A percentile compares a stretch with the other conserved stretches of the same genome.
Conservation (phyloP, 768 basidiomycete genomes). For the Psilocybe cubensis region DNA sequence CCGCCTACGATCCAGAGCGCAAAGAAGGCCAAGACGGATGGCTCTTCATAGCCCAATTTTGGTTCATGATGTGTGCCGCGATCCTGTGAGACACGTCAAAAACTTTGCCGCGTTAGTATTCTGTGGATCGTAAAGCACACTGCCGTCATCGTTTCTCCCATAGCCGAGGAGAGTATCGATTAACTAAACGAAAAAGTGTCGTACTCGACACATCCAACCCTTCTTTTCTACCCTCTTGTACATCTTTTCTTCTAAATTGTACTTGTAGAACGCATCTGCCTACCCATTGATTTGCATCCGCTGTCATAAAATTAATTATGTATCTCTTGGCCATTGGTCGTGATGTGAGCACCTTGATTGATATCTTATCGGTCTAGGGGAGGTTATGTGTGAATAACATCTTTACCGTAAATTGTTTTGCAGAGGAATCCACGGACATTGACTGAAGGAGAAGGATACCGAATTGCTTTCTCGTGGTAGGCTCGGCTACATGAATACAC, state of each 20-base stretch:
- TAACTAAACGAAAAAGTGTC: background rate
- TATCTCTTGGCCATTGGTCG: too few relatives aligned
- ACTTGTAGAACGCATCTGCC: background rate
- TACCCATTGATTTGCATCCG: background rate
- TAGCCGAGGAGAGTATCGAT: background rate
- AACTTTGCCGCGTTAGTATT: background rate
- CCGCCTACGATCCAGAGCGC: constrained; percentile 49
- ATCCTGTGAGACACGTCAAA: background rate
- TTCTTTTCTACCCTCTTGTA: background rate
- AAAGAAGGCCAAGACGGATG: constrained; percentile 49
- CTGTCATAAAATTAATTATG: background rate
- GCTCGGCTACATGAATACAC: too few relatives aligned
- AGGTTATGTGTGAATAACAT: too few relatives aligned
- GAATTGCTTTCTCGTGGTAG: background rate
- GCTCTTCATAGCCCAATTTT: constrained; percentile 17
- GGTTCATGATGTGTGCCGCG: background rate
- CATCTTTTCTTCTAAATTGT: background rate
- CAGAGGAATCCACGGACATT: too few relatives aligned
- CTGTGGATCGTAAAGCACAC: background rate
- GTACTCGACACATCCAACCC: background rate
- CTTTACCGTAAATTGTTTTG: too few relatives aligned
- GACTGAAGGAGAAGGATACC: too few relatives aligned
- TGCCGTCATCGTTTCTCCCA: background rate
- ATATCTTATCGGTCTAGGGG: too few relatives aligned
- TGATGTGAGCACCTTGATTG: too few relatives aligned